phyloP scores from a whole-genome alignment of 2,329 filamentous ascomycete species.

The Penicillium sp. region DNA sequence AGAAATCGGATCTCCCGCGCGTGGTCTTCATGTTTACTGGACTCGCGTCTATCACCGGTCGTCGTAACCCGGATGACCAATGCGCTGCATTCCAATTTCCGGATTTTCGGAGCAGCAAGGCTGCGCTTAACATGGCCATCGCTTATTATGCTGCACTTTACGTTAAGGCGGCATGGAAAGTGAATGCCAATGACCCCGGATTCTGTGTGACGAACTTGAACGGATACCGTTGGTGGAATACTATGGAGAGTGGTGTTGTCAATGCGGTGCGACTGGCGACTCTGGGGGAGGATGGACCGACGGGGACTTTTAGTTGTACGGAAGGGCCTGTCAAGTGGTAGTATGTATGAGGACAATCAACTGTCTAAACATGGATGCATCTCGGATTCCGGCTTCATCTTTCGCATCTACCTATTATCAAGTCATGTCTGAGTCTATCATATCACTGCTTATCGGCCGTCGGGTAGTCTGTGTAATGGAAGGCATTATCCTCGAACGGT shows the following conservation, averaged over 20 bases:
- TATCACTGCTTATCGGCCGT: slow-evolving; percentile 11
- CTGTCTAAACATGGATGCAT: too few species aligned
- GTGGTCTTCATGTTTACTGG: neutral
- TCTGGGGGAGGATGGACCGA: neutral
- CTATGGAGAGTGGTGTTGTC: neutral
- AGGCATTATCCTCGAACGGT: slow-evolving; percentile 36
- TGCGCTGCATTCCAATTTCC: neutral
- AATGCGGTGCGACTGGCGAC: neutral
- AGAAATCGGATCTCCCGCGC: neutral
- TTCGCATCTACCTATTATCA: slow-evolving; percentile 1
- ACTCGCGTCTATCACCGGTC: neutral
- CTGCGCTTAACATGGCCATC: neutral
- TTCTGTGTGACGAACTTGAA: neutral
- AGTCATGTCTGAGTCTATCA: neutral
- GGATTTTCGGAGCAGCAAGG: neutral
- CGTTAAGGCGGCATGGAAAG: neutral
- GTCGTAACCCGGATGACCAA: neutral
- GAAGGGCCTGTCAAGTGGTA: neutral
- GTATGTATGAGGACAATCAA: neutral
- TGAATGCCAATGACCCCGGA: neutral
- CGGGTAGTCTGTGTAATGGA: slow-evolving; percentile 35
- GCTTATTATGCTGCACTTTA: neutral
- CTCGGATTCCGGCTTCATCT: too few species aligned
- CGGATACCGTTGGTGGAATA: neutral
- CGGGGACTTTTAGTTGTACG: neutral